These are phyloP conservation scores for Podospora conica DNA, from an alignment of 495 filamentous ascomycete genomes.

Conservation along the genomic window DNA sequence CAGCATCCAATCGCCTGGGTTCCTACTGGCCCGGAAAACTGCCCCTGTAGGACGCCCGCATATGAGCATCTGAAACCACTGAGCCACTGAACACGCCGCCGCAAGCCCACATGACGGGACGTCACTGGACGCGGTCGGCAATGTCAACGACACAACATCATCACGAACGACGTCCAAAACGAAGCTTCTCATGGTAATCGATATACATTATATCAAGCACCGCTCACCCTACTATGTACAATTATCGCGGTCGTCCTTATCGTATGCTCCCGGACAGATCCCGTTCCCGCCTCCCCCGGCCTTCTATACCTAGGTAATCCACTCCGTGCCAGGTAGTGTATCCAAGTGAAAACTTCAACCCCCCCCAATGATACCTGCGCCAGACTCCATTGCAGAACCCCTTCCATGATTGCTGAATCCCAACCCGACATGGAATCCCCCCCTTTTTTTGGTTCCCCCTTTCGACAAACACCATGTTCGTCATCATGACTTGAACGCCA, in stretches of 20 bases:
- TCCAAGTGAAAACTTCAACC: background rate
- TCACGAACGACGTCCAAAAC: too few relatives aligned
- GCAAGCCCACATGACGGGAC: background rate
- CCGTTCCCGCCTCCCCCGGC: background rate
- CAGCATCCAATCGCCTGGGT: background rate
- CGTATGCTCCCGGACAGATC: background rate
- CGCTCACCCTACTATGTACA: too few relatives aligned
- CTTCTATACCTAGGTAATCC: background rate
- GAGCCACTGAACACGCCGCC: background rate
- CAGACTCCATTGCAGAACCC: background rate
- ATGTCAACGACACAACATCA: background rate
- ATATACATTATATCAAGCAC: too few relatives aligned
- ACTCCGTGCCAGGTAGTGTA: too few relatives aligned
- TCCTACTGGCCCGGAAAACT: background rate
- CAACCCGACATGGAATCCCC: background rate
- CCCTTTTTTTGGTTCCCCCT: background rate
- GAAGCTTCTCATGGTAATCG: too few relatives aligned
- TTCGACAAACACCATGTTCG: background rate
- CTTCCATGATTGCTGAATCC: background rate
- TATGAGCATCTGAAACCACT: background rate
- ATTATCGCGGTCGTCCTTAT: too few relatives aligned
- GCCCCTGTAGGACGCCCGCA: background rate
- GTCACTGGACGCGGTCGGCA: background rate
- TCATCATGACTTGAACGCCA: slow-evolving; percentile 17
- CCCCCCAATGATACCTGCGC: background rate